Evolutionary conservation across 495 filamentous ascomycete species (phyloP).

Genomic region (Jackrogersella minutella): DNA sequence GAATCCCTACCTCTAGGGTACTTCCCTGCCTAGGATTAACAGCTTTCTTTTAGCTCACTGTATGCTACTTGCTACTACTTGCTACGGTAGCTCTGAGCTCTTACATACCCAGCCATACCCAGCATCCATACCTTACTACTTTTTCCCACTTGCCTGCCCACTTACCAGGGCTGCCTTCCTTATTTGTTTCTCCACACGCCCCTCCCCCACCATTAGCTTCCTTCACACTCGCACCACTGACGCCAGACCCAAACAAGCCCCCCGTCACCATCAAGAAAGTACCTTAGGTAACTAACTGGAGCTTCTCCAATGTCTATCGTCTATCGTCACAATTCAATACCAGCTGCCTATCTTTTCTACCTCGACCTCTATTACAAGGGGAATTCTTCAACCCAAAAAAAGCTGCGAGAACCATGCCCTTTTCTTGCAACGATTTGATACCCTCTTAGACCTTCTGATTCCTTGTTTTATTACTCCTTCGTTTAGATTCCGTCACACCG

Average conservation of each 20-base stretch:
- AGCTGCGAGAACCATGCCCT: slow-evolving; percentile 22
- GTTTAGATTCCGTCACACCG: slow-evolving; percentile 7
- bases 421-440: slow-evolving; percentile 30
- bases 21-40: slow-evolving; percentile 9
- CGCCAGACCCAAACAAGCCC: slow-evolving; percentile 27
- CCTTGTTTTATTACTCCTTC: not conserved
- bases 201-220: slow-evolving; percentile 41
- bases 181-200: slow-evolving; percentile 33
- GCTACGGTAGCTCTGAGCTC: slow-evolving; percentile 24
- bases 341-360: slow-evolving; percentile 15
- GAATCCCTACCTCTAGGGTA: slow-evolving; percentile 1
- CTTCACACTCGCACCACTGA: slow-evolving; percentile 33
- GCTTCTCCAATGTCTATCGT: slow-evolving; percentile 33
- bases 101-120: not conserved
- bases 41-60: slow-evolving; percentile 3
- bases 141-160: too few species aligned
- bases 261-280: slow-evolving; percentile 30
- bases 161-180: slow-evolving; percentile 31
- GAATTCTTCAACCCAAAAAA: slow-evolving; percentile 18
- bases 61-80: not conserved
- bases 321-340: slow-evolving; percentile 30
- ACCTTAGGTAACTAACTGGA: slow-evolving; percentile 38
- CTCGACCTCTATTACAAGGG: slow-evolving; percentile 28
- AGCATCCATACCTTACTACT: too few species aligned
- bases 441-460: slow-evolving; percentile 16